A percentile compares a stretch with the other conserved stretches of the same genome.
Conservation (phyloP, 805 yeast genomes). For the Hanseniaspora lindneri region DNA sequence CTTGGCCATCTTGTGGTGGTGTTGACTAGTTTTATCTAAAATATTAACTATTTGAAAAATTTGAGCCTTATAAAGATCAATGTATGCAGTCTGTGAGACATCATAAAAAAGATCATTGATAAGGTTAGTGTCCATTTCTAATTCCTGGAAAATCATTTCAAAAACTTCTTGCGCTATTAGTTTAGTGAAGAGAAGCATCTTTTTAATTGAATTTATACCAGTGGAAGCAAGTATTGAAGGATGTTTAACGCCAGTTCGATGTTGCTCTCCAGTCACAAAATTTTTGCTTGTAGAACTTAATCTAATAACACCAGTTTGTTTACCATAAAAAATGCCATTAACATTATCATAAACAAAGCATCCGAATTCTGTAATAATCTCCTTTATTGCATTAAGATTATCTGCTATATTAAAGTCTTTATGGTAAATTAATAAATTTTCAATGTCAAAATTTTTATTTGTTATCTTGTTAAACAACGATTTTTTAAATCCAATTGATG, state of each 20-base stretch:
- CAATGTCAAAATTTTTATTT: constrained; percentile 10
- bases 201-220: constrained; percentile 78
- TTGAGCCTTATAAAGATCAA: background rate
- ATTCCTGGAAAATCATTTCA: constrained; percentile 31
- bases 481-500: constrained; percentile 6
- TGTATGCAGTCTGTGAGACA: background rate
- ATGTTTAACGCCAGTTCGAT: background rate
- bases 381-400: constrained; percentile 43
- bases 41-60: constrained; percentile 10
- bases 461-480: constrained; percentile 1
- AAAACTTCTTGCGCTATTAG: constrained; percentile 63
- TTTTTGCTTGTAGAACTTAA: constrained; percentile 38
- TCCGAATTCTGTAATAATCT: constrained; percentile 67
- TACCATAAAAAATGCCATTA: constrained; percentile 48
- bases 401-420: constrained; percentile 24
- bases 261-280: constrained; percentile 1
- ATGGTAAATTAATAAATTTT: constrained; percentile 34
- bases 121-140: constrained; percentile 25
- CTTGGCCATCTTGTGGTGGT: background rate
- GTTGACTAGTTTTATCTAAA: constrained; percentile 5
- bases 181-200: constrained; percentile 64
- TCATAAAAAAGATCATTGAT: background rate
- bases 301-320: constrained; percentile 84
- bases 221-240: background rate
- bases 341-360: constrained; percentile 64